A percentile compares a stretch with the other conserved stretches of the same genome.
These are phyloP conservation scores for Yamadazyma aaseri DNA, from an alignment of 1,139 yeast species.

Conservation along the genomic window DNA sequence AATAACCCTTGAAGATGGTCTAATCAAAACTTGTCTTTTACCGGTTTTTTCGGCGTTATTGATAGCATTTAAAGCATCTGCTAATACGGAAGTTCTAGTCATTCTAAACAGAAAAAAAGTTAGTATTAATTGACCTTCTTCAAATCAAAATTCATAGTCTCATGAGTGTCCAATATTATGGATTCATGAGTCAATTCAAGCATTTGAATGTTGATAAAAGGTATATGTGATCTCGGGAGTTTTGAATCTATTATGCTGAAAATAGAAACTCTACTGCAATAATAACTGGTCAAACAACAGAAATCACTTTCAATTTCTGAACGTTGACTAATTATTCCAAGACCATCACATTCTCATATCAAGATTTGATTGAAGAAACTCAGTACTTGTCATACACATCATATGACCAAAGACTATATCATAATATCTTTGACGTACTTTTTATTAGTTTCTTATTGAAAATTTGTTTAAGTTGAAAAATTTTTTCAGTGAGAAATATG, in stretches of 20 bases:
- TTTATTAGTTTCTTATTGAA: neutral
- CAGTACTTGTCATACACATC: slow-evolving; percentile 1
- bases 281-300: slow-evolving; percentile 4
- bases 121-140: slow-evolving; percentile 7
- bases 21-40: slow-evolving; percentile 96
- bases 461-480: slow-evolving; percentile 9
- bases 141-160: slow-evolving; percentile 7
- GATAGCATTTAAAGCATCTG: slow-evolving; percentile 97
- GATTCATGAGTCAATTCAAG: slow-evolving; percentile 13
- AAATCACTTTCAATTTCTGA: neutral
- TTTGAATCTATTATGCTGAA: slow-evolving; percentile 1
- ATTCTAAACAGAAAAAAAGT: slow-evolving; percentile 51
- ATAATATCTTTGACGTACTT: slow-evolving; percentile 5
- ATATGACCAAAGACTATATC: slow-evolving; percentile 5
- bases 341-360: slow-evolving; percentile 18
- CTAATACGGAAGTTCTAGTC: slow-evolving; percentile 99
- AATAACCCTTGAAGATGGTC: slow-evolving; percentile 99
- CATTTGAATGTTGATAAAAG: slow-evolving; percentile 8
- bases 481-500: slow-evolving; percentile 5
- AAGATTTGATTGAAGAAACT: slow-evolving; percentile 12
- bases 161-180: slow-evolving; percentile 17
- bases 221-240: slow-evolving; percentile 15
- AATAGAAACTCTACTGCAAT: neutral
- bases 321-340: slow-evolving; percentile 16
- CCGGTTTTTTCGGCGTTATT: slow-evolving; percentile 99